Evolutionary conservation across 2,329 filamentous ascomycete species (phyloP), one percentile per base, ranked within the genome.

Genomic region (Cytospora mali): DNA sequence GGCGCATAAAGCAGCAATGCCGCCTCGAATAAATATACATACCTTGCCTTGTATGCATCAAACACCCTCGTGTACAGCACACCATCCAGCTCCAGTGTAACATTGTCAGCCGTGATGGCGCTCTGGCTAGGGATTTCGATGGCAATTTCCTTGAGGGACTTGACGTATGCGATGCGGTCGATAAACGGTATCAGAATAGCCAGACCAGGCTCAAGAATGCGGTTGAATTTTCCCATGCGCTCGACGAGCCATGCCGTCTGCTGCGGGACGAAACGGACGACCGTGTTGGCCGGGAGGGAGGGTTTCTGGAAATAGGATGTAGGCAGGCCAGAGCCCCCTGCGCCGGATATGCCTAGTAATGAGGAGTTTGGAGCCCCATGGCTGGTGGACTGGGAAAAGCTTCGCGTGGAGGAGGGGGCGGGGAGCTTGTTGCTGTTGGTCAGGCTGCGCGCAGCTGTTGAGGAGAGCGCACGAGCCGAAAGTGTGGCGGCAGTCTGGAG

Each of bases 211-310:
- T 97, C 87, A 56, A 99, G 81, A 72, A 99, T 97, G 65, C 93
- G 86, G 79, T 92, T 90, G 81, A 97, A 99, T 78, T 93, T 95
- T 71, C 95, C 95, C 95, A 99, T 99, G 73, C 95, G 93, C 85
- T 99, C 95, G 62, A 99, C 95, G 64, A 99, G 94, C 95, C 95
- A 99, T 76, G 95, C 95, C 70, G 94, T 98, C 81, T 99, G 95
- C 79, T 99, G 95, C n/a, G 95, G 95, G 49, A 99, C 95, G 77
- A 98, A 99, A 65, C 94, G 92, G 71, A 99, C 82, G 66, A 99
- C 82, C 4, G 95, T 99, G 79, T 99, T 99, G 69, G 93, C 91
- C 29, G 95, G 95, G 58, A 97, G 83, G 25, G 84, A 81, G 14
- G 83, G 80, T 67, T 84, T 84, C 73, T 90, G 89, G 77, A 96